phyloP scores from a whole-genome alignment of 2,329 filamentous ascomycete species.

The Mycosphaerella arachidis region DNA sequence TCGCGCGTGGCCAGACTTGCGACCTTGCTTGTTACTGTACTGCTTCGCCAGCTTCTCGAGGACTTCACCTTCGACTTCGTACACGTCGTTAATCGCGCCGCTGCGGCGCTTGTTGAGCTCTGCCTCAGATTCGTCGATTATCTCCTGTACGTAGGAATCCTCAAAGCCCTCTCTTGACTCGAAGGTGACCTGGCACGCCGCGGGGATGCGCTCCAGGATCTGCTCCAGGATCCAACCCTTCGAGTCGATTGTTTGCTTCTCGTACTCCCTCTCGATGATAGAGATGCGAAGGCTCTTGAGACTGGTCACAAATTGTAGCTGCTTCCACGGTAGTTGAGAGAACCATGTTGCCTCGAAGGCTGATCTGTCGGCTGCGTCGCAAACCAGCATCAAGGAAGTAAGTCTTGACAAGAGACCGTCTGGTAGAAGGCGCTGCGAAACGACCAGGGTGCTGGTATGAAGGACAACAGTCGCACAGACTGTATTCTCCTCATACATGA shows the following conservation, averaged over 20 bases:
- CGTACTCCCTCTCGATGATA: slow-evolving; percentile 9
- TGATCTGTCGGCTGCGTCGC: background rate
- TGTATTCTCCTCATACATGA: slow-evolving; percentile 36
- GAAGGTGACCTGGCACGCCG: slow-evolving; percentile 10
- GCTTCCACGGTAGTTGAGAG: slow-evolving; percentile 9
- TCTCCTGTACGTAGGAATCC: slow-evolving; percentile 11
- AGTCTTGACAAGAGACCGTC: slow-evolving; percentile 4
- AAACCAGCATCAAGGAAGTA: slow-evolving; percentile 12
- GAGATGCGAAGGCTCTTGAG: slow-evolving; percentile 14
- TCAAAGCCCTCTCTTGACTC: slow-evolving; percentile 11
- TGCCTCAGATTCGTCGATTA: slow-evolving; percentile 6
- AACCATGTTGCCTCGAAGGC: background rate
- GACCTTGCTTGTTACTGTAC: slow-evolving; percentile 5
- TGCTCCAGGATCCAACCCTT: slow-evolving; percentile 13
- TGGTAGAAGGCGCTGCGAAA: slow-evolving; percentile 5
- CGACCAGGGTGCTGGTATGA: slow-evolving; percentile 1
- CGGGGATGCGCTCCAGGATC: slow-evolving; percentile 23
- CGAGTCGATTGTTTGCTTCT: background rate
- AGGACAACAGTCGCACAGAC: slow-evolving; percentile 5
- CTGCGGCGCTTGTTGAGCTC: background rate
- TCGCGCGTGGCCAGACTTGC: slow-evolving; percentile 11
- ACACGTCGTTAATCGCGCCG: background rate
- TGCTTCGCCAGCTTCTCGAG: slow-evolving; percentile 6
- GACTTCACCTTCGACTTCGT: slow-evolving; percentile 8
- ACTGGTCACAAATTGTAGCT: slow-evolving; percentile 13